phyloP scores from a whole-genome alignment of 352 stramenopile species.

The Poterioochromonas sp. region DNA sequence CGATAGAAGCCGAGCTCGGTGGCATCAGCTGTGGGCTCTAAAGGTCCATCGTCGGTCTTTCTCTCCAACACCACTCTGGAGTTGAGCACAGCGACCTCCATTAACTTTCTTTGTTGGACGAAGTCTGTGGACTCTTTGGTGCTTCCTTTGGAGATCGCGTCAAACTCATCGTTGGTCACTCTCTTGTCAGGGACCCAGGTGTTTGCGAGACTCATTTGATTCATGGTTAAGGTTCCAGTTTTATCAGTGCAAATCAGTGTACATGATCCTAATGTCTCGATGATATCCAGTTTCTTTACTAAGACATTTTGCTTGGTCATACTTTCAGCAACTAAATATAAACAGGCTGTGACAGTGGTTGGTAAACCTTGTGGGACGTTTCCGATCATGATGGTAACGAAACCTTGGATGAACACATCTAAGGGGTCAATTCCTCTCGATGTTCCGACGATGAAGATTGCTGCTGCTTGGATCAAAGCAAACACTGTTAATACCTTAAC shows the following conservation, averaged over 20 bases:
- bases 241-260: slow-evolving; percentile 88
- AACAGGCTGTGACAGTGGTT: not conserved
- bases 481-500: slow-evolving; percentile 57
- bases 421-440: not conserved
- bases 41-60: too few species aligned
- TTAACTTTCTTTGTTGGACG: too few species aligned
- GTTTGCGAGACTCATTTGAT: not conserved
- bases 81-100: too few species aligned
- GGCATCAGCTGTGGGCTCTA: too few species aligned
- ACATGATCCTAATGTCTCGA: slow-evolving; percentile 82
- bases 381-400: too few species aligned
- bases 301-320: slow-evolving; percentile 80
- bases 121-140: too few species aligned
- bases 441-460: slow-evolving; percentile 48
- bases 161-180: not conserved
- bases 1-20: too few species aligned
- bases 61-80: too few species aligned
- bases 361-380: slow-evolving; percentile 13
- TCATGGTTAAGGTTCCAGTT: slow-evolving; percentile 73
- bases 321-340: slow-evolving; percentile 64
- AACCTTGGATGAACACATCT: too few species aligned
- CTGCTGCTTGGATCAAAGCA: slow-evolving; percentile 52
- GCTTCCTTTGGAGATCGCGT: too few species aligned
- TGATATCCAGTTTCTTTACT: slow-evolving; percentile 71
- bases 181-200: not conserved